Evolutionary conservation across 371 early-diverging fungal species (phyloP).

Genomic region (Mucor piriformis): DNA sequence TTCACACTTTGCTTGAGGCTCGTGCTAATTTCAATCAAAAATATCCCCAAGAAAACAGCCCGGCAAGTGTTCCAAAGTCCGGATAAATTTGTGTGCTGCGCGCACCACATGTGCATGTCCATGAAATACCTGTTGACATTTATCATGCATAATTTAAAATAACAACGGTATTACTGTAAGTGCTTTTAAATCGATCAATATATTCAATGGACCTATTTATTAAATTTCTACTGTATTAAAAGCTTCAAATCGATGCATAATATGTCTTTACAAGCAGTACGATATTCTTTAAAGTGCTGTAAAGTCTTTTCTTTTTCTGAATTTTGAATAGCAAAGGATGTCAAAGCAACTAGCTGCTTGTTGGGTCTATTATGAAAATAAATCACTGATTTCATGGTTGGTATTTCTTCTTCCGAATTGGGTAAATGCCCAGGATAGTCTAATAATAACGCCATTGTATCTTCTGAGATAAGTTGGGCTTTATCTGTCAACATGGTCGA

Average conservation of each 20-base stretch:
- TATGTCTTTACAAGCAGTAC: constrained; percentile 3
- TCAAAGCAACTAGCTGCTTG: constrained; percentile 32
- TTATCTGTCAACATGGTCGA: neutral
- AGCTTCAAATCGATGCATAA: constrained; percentile 23
- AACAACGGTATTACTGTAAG: no score
- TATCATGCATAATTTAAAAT: no score
- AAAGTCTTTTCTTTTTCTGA: constrained; percentile 17
- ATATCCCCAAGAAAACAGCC: neutral
- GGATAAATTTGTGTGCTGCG: neutral
- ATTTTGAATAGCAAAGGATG: constrained; percentile 37
- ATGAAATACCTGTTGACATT: no score
- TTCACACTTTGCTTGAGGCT: neutral
- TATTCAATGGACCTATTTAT: no score
- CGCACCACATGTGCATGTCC: no score
- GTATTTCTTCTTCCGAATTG: constrained; percentile 36
- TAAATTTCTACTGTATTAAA: constrained; percentile 15
- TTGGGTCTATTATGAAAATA: constrained; percentile 40
- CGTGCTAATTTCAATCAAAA: constrained; percentile 5
- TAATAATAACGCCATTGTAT: constrained; percentile 49
- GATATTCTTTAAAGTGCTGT: constrained; percentile 30
- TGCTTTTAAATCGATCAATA: no score
- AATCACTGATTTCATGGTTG: constrained; percentile 56
- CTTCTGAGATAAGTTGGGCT: constrained; percentile 27
- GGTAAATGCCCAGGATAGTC: constrained; percentile 70
- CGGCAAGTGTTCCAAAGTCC: neutral